Evolutionary conservation across 2,329 filamentous ascomycete species (phyloP).

Genomic region (Exophiala mesophila): DNA sequence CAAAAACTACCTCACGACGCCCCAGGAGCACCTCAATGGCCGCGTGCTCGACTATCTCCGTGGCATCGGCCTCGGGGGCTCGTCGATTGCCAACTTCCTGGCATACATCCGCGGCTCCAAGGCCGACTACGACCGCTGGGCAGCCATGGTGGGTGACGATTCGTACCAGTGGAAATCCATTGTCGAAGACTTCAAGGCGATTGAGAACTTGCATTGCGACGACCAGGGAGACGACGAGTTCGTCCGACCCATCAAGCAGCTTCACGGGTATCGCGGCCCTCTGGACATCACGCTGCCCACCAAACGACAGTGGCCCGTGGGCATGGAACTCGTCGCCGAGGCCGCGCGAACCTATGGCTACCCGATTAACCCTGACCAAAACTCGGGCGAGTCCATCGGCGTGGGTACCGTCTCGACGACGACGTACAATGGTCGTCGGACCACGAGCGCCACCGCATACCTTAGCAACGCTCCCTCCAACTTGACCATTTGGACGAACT

Average conservation of each 20-base stretch:
- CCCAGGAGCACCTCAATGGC: conserved; percentile 42
- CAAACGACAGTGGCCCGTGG: neutral
- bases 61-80: conserved; percentile 49
- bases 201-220: conserved; percentile 40
- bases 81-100: conserved; percentile 51
- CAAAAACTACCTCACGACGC: conserved; percentile 46
- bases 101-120: conserved; percentile 46
- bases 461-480: conserved; percentile 44
- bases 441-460: conserved; percentile 47
- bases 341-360: conserved; percentile 40
- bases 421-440: conserved; percentile 42
- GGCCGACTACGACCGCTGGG: conserved; percentile 49
- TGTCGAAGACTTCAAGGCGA: conserved; percentile 44
- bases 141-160: conserved; percentile 50
- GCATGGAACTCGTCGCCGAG: conserved; percentile 1
- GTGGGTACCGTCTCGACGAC: conserved; percentile 49
- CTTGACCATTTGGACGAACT: conserved; percentile 35
- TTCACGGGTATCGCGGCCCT: conserved; percentile 2
- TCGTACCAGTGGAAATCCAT: conserved; percentile 52
- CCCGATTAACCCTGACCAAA: conserved; percentile 51
- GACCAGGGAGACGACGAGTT: conserved; percentile 6
- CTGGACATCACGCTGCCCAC: conserved; percentile 4
- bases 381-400: conserved; percentile 56
- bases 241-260: conserved; percentile 1
- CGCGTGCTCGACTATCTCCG: conserved; percentile 48